A percentile compares a stretch with the other conserved stretches of the same genome.
phyloP scores from a whole-genome alignment of 352 stramenopile species.

The Globisporangium sylvaticum region DNA sequence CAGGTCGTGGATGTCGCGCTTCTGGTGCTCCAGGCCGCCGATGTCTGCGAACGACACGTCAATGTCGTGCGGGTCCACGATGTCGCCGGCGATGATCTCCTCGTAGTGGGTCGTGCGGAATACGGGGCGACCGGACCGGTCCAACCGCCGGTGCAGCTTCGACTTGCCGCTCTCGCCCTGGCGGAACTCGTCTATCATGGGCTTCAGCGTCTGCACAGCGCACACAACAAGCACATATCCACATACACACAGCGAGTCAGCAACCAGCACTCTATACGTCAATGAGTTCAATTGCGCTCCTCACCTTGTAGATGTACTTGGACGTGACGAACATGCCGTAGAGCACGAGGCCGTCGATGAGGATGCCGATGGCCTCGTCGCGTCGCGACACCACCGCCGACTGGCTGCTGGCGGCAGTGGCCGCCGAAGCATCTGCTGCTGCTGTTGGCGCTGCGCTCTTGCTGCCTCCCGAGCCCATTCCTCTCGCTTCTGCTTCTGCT shows the following conservation, averaged over 20 bases:
- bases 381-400: slow-evolving; percentile 21
- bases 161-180: slow-evolving; percentile 55
- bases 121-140: slow-evolving; percentile 51
- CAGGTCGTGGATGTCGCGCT: slow-evolving; percentile 95
- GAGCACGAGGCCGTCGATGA: slow-evolving; percentile 76
- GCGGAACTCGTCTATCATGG: slow-evolving; percentile 80
- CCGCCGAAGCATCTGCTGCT: slow-evolving; percentile 1
- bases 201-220: slow-evolving; percentile 52
- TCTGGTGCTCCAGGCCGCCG: slow-evolving; percentile 94
- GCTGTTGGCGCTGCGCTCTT: slow-evolving; percentile 34
- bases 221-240: background rate
- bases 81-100: slow-evolving; percentile 90
- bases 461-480: slow-evolving; percentile 56
- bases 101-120: slow-evolving; percentile 88
- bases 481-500: background rate
- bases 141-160: slow-evolving; percentile 72
- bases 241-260: background rate
- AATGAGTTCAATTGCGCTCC: background rate
- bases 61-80: slow-evolving; percentile 93
- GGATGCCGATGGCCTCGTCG: slow-evolving; percentile 66
- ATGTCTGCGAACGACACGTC: slow-evolving; percentile 93
- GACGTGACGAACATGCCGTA: slow-evolving; percentile 80
- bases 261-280: background rate
- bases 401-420: slow-evolving; percentile 24
- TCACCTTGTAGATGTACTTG: slow-evolving; percentile 83